Percentiles rank a stretch among this genome's conserved stretches.
Evolutionary conservation across 345 rosid genomes (phyloP).

Genomic region (Populus euphratica): DNA sequence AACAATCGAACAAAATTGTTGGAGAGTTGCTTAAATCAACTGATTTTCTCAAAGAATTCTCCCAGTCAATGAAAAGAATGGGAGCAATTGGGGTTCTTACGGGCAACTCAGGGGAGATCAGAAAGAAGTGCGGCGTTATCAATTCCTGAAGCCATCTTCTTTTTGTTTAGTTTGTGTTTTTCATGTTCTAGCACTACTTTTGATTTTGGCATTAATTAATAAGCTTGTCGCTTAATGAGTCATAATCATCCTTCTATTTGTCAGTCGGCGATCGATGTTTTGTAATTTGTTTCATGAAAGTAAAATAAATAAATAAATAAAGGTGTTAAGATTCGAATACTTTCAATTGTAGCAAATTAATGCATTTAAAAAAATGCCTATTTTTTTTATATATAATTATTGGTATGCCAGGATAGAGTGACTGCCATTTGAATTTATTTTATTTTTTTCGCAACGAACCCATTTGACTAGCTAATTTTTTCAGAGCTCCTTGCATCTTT

Average conservation of each 20-base stretch:
- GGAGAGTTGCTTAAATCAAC: not conserved
- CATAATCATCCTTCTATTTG: not conserved
- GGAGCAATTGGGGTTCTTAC: not conserved
- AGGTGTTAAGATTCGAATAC: too few species aligned
- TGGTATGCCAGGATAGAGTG: too few species aligned
- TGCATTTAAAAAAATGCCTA: too few species aligned
- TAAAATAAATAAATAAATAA: too few species aligned
- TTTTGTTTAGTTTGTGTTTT: not conserved
- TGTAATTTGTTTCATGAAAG: too few species aligned
- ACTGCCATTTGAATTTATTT: too few species aligned
- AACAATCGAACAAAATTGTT: not conserved
- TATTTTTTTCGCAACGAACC: too few species aligned
- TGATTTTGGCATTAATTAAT: not conserved
- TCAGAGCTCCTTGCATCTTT: too few species aligned
- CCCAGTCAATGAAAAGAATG: not conserved
- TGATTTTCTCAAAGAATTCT: not conserved
- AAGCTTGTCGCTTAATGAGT: not conserved
- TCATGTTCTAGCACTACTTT: not conserved
- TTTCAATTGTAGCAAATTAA: too few species aligned
- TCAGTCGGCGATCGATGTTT: too few species aligned
- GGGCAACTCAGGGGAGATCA: not conserved
- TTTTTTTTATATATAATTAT: too few species aligned
- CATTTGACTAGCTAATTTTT: too few species aligned
- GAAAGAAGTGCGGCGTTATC: not conserved
- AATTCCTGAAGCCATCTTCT: not conserved